Base-by-base conservation (phyloP, 257 asterid genomes). In the Solanum pennellii region DNA sequence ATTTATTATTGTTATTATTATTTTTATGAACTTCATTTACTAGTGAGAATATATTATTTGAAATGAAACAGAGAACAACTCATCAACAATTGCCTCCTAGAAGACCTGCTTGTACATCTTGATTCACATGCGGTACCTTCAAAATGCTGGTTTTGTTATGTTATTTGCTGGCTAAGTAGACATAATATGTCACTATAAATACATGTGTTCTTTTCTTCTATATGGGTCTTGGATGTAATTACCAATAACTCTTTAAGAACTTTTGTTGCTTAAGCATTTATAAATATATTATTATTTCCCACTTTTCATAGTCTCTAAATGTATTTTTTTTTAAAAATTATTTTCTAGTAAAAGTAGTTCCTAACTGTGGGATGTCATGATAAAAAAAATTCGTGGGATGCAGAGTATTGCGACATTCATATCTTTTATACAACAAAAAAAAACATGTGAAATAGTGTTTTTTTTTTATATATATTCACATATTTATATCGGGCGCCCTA, bases 71-170 rank as follows among this genome's bases (percentile, higher is more conserved):
- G 99, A 94, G 92, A 90, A 95, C 98, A 35, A 95, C 96, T 20
- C 99, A 92, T 86, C 98, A 96, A 86, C 99, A 95, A 87, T 87
- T 95, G 83, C 99, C 99, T 20, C 98, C 98, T 15, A 88, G 98
- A 65, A 93, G 95, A 87, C 99, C 99, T 27, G 90, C 95, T 74
- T 92, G 95, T 88, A 93, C 95, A 33, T 92, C 97, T 88, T 91
- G 88, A 89, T 5, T 37, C 82, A 77, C 16, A 66, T 25, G 66
- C 29, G 47, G 85, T 25, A 27, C 62, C 39, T 79, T 80, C 42
- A 47, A 18, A 80, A 47, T 80, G 29, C 42, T 80, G 84, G 18
- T 80, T 80, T 45, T 45, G 60, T 45, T 15, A 44, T 79, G 66
- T 79, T 79, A 42, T 29, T 73, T 45, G 84, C 10, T 25, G 84